These are phyloP conservation scores for Bisporella sp. DNA, from an alignment of 2,329 filamentous ascomycete species.

Conservation along the genomic window DNA sequence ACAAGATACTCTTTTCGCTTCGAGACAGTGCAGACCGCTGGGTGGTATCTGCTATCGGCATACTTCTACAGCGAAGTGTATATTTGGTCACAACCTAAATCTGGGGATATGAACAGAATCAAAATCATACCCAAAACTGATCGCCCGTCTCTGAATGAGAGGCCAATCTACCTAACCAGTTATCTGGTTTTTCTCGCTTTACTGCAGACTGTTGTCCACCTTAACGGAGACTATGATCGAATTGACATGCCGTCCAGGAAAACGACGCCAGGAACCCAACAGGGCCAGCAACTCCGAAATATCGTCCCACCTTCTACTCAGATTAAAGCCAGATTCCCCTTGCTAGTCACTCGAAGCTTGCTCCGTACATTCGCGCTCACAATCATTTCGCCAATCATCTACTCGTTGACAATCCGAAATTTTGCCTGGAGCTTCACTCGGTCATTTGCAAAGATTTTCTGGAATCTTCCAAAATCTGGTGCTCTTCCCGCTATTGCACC, in stretches of 20 bases:
- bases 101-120: slow-evolving; percentile 64
- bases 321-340: slow-evolving; percentile 29
- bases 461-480: slow-evolving; percentile 67
- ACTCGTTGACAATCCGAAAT: slow-evolving; percentile 48
- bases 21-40: slow-evolving; percentile 60
- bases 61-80: slow-evolving; percentile 77
- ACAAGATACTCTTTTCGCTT: slow-evolving; percentile 43
- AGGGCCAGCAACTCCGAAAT: slow-evolving; percentile 31
- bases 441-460: slow-evolving; percentile 63
- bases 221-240: slow-evolving; percentile 67
- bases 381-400: slow-evolving; percentile 31
- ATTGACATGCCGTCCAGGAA: slow-evolving; percentile 34
- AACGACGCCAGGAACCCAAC: slow-evolving; percentile 20
- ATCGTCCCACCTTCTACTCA: slow-evolving; percentile 30
- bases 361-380: slow-evolving; percentile 32
- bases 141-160: slow-evolving; percentile 74
- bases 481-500: slow-evolving; percentile 53
- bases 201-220: slow-evolving; percentile 62
- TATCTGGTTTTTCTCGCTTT: slow-evolving; percentile 63
- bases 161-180: slow-evolving; percentile 71
- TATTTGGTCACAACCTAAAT: slow-evolving; percentile 59
- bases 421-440: slow-evolving; percentile 64
- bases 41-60: slow-evolving; percentile 73
- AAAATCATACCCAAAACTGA: slow-evolving; percentile 63
- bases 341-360: slow-evolving; percentile 26